A percentile compares a stretch with the other conserved stretches of the same genome.
Evolutionary conservation across 23 red algal genomes (phyloP).

Genomic region (Agarophyton chilense): DNA sequence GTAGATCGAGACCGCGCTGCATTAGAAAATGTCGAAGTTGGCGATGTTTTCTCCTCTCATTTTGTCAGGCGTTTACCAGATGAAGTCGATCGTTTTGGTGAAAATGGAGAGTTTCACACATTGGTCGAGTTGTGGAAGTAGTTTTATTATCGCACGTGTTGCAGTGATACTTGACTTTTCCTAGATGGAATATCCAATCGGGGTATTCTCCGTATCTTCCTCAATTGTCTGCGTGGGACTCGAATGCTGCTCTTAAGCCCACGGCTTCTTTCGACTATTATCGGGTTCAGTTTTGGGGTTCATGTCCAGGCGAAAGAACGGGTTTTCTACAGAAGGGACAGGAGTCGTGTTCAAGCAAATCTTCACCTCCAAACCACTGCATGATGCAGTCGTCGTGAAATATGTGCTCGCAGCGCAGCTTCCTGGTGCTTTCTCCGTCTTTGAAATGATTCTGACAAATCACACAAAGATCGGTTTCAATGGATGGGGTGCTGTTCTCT

Average conservation of each 20-base stretch:
- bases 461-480: slow-evolving; percentile 11
- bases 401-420: slow-evolving; percentile 25
- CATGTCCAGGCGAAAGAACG: slow-evolving; percentile 34
- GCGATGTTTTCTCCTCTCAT: slow-evolving; percentile 43
- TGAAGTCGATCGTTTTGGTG: slow-evolving; percentile 67
- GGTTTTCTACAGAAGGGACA: slow-evolving; percentile 45
- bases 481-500: neutral
- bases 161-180: neutral
- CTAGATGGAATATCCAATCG: neutral
- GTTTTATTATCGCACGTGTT: neutral
- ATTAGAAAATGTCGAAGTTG: slow-evolving; percentile 22
- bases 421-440: slow-evolving; percentile 29
- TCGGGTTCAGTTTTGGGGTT: neutral
- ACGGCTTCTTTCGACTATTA: neutral
- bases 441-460: slow-evolving; percentile 45
- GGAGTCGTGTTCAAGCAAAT: slow-evolving; percentile 47
- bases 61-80: slow-evolving; percentile 30
- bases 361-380: slow-evolving; percentile 51
- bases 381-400: slow-evolving; percentile 55
- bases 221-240: neutral
- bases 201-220: neutral
- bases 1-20: slow-evolving; percentile 18
- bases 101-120: slow-evolving; percentile 87
- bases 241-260: neutral
- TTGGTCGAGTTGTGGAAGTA: slow-evolving; percentile 51